Conservation (phyloP, 176 grass and related monocot species). For the Aegilops longissima region DNA sequence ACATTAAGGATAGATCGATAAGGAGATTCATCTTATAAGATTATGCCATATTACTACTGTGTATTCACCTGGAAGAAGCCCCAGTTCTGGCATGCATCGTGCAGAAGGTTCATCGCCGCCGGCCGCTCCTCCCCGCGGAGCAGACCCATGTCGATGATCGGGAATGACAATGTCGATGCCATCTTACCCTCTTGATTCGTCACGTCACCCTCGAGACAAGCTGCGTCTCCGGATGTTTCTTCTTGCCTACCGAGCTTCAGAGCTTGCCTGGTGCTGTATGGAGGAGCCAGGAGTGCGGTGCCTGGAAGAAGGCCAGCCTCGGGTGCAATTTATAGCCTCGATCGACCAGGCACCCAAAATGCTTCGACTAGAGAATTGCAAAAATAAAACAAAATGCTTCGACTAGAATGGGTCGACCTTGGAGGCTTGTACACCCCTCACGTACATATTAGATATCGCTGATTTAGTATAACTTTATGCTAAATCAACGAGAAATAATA, state of each 20-base stretch:
- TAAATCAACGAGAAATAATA: no score
- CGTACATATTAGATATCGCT: no score
- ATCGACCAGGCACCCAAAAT: no score
- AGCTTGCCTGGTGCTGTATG: neutral
- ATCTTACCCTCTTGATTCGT: neutral
- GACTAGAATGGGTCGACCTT: no score
- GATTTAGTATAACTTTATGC: no score
- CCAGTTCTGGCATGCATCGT: conserved; percentile 91
- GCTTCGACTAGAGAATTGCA: no score
- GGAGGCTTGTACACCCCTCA: no score
- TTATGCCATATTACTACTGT: neutral
- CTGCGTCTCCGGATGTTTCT: neutral
- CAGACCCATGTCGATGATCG: conserved; percentile 74
- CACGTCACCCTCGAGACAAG: neutral
- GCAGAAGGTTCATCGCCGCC: conserved; percentile 55
- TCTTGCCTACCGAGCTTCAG: neutral
- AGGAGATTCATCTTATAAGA: neutral
- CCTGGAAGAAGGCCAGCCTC: neutral
- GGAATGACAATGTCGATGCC: conserved; percentile 38
- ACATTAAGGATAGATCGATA: neutral
- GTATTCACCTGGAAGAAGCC: conserved; percentile 83
- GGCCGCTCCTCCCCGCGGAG: conserved; percentile 51
- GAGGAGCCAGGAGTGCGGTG: neutral
- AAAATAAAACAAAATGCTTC: no score
- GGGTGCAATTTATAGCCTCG: conserved; percentile 32